These are phyloP conservation scores for Leishmania braziliensis DNA, from an alignment of 208 protist genomes.

Conservation along the genomic window DNA sequence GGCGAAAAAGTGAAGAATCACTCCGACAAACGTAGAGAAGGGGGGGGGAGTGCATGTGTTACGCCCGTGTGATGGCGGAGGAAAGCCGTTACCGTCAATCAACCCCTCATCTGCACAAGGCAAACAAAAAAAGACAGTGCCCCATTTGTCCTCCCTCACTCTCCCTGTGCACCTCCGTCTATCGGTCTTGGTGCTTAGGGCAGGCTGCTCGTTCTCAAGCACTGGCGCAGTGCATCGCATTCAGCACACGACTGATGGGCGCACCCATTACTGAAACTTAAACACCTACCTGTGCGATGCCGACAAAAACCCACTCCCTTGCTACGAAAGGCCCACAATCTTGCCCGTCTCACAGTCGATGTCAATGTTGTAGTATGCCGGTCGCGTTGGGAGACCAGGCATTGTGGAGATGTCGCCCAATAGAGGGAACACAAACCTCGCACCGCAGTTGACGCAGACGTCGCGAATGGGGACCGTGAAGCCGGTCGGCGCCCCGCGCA, in stretches of 20 bases:
- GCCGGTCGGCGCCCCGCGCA: slow-evolving; percentile 90
- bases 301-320: neutral
- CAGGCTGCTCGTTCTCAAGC: no score
- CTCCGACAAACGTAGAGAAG: neutral
- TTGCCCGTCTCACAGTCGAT: slow-evolving; percentile 93
- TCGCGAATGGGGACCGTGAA: slow-evolving; percentile 95
- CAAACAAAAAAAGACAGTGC: no score
- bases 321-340: slow-evolving; percentile 93
- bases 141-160: neutral
- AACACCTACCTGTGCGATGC: neutral
- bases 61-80: neutral
- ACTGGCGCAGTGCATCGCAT: neutral
- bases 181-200: neutral
- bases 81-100: slow-evolving; percentile 10
- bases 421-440: slow-evolving; percentile 96
- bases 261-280: neutral
- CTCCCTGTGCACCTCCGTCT: neutral
- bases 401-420: slow-evolving; percentile 95
- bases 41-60: neutral
- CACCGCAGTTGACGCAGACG: slow-evolving; percentile 92
- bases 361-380: slow-evolving; percentile 97
- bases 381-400: slow-evolving; percentile 95
- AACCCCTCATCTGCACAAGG: neutral
- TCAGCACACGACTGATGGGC: neutral
- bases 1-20: neutral